Percentiles rank a stretch among this genome's conserved stretches.
These are phyloP conservation scores for Schizosaccharomyces lindneri DNA, from an alignment of 805 yeast genomes.

Conservation along the genomic window DNA sequence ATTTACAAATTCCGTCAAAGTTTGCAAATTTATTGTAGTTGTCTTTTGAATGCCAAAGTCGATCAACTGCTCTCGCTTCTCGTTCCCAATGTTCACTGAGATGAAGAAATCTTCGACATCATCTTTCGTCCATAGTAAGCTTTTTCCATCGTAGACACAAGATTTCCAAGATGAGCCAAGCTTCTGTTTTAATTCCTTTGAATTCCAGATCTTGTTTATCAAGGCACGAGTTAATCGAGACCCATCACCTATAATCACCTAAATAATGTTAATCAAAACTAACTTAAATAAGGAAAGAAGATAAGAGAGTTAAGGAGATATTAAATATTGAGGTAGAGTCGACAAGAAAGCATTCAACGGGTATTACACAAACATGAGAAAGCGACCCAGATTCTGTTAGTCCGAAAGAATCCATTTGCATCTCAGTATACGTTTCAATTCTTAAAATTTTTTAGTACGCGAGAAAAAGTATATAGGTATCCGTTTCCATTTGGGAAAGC, in stretches of 20 bases:
- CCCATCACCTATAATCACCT: not conserved
- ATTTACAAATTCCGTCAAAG: constrained; percentile 4
- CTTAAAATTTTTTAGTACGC: too few species aligned
- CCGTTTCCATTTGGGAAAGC: too few species aligned
- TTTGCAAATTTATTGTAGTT: constrained; percentile 4
- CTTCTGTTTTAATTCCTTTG: not conserved
- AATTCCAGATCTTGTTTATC: not conserved
- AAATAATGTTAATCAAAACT: not conserved
- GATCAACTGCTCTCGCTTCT: constrained; percentile 1
- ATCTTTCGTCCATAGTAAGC: not conserved
- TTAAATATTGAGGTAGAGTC: not conserved
- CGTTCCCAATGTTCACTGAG: not conserved
- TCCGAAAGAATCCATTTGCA: too few species aligned
- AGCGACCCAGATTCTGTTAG: too few species aligned
- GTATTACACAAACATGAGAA: too few species aligned
- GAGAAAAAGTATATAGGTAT: too few species aligned
- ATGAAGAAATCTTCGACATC: not conserved
- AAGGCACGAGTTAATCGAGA: not conserved
- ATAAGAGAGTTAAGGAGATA: too few species aligned
- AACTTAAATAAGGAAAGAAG: not conserved
- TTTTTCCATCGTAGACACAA: constrained; percentile 2
- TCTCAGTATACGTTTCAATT: too few species aligned
- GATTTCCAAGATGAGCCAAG: not conserved
- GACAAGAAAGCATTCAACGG: too few species aligned
- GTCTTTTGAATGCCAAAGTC: constrained; percentile 4